Percentiles rank a stretch among this genome's conserved stretches.
Conservation (phyloP, 2,329 filamentous ascomycete species). For the Penicillium rolfsii region DNA sequence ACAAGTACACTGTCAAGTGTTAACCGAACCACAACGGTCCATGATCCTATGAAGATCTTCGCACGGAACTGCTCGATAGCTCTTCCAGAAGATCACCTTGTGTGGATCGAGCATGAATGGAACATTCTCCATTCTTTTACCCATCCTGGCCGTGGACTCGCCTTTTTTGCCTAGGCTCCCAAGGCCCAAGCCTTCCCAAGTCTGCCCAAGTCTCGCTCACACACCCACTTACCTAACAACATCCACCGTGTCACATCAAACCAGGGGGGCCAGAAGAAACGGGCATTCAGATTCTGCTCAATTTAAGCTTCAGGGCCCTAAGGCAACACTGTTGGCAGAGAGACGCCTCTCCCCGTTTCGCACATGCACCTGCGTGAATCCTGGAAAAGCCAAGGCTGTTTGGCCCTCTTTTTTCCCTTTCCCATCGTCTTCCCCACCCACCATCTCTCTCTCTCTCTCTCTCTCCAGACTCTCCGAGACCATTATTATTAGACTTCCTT, state of each 20-base stretch:
- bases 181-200: background rate
- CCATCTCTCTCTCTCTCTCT: background rate
- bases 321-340: background rate
- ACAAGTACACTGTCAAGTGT: background rate
- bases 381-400: conserved; percentile 10
- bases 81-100: background rate
- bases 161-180: background rate
- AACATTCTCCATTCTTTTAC: background rate
- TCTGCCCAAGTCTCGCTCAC: background rate
- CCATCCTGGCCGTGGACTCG: background rate
- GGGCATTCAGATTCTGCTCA: conserved; percentile 15
- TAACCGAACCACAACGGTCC: conserved; percentile 1
- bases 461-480: background rate
- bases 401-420: conserved; percentile 1
- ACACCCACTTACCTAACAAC: conserved; percentile 20
- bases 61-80: background rate
- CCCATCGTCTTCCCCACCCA: background rate
- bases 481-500: background rate
- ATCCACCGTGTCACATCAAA: background rate
- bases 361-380: conserved; percentile 3
- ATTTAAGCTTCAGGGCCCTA: conserved; percentile 19
- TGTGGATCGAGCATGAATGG: background rate
- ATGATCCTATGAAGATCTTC: background rate
- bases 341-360: background rate
- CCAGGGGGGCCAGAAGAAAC: background rate